Percentiles rank a stretch among this genome's conserved stretches.
These are phyloP conservation scores for Serendipita sp. DNA, from an alignment of 768 basidiomycete genomes.

Conservation along the genomic window DNA sequence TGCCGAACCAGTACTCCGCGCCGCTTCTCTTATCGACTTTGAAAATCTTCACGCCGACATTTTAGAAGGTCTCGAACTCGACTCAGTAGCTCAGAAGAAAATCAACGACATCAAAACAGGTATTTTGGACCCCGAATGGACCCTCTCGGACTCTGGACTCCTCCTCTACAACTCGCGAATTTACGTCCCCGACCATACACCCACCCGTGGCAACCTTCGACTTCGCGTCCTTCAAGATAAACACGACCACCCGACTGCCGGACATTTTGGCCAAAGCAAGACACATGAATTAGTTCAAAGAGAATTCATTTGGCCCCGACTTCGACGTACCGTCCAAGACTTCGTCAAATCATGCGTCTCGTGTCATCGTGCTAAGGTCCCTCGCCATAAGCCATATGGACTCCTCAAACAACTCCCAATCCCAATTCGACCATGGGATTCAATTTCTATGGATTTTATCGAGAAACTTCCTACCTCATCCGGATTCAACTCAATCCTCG, in stretches of 20 bases:
- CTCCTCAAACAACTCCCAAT: slow-evolving; percentile 16
- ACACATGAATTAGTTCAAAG: slow-evolving; percentile 20
- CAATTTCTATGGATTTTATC: slow-evolving; percentile 25
- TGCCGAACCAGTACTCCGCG: background rate
- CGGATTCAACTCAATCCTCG: slow-evolving; percentile 23
- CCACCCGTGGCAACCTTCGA: slow-evolving; percentile 14
- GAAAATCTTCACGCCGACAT: background rate
- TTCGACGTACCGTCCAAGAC: slow-evolving; percentile 14
- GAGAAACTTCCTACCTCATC: slow-evolving; percentile 22
- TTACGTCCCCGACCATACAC: slow-evolving; percentile 18
- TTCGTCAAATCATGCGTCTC: slow-evolving; percentile 24
- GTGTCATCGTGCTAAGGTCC: slow-evolving; percentile 21
- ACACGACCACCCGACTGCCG: slow-evolving; percentile 25
- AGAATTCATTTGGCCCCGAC: slow-evolving; percentile 27
- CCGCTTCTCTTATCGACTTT: background rate
- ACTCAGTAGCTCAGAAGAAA: background rate
- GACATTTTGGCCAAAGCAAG: slow-evolving; percentile 25
- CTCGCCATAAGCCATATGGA: slow-evolving; percentile 24
- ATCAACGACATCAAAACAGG: background rate
- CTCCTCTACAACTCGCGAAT: slow-evolving; percentile 17
- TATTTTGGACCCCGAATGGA: background rate
- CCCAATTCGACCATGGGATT: slow-evolving; percentile 19
- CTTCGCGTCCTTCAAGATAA: slow-evolving; percentile 17
- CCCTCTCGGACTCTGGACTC: slow-evolving; percentile 7
- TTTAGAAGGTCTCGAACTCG: background rate